Conservation (phyloP, 176 grass and related monocot genomes). For the Raddia guianensis region DNA sequence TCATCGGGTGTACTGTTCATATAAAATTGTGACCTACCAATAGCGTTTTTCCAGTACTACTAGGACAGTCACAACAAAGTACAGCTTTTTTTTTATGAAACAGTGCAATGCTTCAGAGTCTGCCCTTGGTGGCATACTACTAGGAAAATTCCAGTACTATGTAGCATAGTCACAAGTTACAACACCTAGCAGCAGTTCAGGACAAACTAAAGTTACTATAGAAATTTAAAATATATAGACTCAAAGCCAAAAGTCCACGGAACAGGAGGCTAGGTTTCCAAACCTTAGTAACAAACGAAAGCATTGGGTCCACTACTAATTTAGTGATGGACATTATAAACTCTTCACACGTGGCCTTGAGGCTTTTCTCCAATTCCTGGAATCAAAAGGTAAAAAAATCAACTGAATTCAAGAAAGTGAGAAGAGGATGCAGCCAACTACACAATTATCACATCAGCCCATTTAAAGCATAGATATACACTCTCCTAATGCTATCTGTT, state of each 20-base stretch:
- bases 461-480: background rate
- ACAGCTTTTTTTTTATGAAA: constrained; percentile 2
- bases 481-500: constrained; percentile 9
- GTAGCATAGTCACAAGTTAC: background rate
- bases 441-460: constrained; percentile 13
- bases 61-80: background rate
- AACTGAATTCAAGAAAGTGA: constrained; percentile 29
- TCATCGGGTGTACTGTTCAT: background rate
- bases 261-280: background rate
- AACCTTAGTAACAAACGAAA: constrained; percentile 99
- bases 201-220: background rate
- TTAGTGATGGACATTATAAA: constrained; percentile 99
- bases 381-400: constrained; percentile 42
- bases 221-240: background rate
- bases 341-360: constrained; percentile 94
- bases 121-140: background rate
- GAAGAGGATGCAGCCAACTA: constrained; percentile 24
- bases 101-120: background rate
- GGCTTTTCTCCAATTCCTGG: constrained; percentile 94
- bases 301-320: constrained; percentile 95
- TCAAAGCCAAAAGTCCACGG: background rate
- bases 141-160: background rate
- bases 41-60: background rate
- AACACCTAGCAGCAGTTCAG: background rate
- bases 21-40: background rate